phyloP scores from a whole-genome alignment of 2,329 filamentous ascomycete genomes.

The Dendrostoma leiphaemia region DNA sequence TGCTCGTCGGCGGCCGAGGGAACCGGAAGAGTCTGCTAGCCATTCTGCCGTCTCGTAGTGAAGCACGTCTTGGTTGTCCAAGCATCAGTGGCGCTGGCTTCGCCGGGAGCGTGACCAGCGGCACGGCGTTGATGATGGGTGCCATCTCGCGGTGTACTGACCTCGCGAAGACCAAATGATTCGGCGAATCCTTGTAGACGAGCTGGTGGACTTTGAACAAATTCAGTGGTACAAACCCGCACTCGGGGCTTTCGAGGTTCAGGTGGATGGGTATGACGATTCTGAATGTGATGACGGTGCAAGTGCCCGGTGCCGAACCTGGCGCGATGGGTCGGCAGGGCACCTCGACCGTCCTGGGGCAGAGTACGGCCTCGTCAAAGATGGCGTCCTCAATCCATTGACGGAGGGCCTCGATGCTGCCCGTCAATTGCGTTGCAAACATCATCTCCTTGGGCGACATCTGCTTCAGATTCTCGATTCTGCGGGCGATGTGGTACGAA shows the following conservation, averaged over 20 bases:
- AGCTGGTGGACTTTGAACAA: constrained; percentile 57
- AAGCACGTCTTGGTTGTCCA: constrained; percentile 11
- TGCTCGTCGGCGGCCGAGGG: constrained; percentile 10
- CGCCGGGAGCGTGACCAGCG: constrained; percentile 19
- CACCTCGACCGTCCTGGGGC: constrained; percentile 40
- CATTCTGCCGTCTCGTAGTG: constrained; percentile 7
- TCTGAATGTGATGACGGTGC: constrained; percentile 41
- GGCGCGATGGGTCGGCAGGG: constrained; percentile 33
- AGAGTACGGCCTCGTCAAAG: constrained; percentile 45
- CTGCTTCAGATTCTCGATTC: constrained; percentile 35
- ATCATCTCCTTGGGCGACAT: constrained; percentile 38
- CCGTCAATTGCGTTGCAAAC: constrained; percentile 45
- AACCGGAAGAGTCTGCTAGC: constrained; percentile 6
- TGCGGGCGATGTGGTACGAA: constrained; percentile 36
- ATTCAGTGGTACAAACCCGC: constrained; percentile 46
- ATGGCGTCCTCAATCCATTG: constrained; percentile 41
- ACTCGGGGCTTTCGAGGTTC: constrained; percentile 39
- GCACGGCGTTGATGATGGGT: constrained; percentile 39
- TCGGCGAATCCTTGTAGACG: constrained; percentile 51
- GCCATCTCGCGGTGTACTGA: constrained; percentile 61
- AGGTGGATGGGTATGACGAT: constrained; percentile 48
- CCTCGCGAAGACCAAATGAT: constrained; percentile 59
- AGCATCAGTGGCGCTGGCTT: constrained; percentile 14
- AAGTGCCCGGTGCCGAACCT: constrained; percentile 24
- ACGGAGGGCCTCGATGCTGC: constrained; percentile 39